A percentile compares a stretch with the other conserved stretches of the same genome.
phyloP scores from a whole-genome alignment of 495 filamentous ascomycete species.

The Lophiotrema nucula region DNA sequence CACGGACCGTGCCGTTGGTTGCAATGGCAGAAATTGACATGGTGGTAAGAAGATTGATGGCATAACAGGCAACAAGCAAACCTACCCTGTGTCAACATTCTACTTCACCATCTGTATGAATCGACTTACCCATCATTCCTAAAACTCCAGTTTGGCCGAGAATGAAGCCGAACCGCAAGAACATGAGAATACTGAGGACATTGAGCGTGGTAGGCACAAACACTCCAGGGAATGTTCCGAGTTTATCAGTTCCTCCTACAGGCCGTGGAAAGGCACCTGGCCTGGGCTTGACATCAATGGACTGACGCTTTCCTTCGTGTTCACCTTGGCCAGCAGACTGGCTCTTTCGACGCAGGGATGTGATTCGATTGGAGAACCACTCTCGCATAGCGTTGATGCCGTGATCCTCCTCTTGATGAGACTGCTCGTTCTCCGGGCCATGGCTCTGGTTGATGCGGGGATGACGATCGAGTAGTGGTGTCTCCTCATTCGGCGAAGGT shows the following conservation, averaged over 20 bases:
- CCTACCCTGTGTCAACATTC: slow-evolving; percentile 45
- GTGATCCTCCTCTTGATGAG: slow-evolving; percentile 9
- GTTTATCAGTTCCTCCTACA: slow-evolving; percentile 56
- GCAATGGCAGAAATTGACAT: slow-evolving; percentile 87
- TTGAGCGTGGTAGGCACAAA: slow-evolving; percentile 85
- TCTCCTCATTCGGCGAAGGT: slow-evolving; percentile 28
- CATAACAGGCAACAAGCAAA: slow-evolving; percentile 69
- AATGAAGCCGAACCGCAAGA: slow-evolving; percentile 77
- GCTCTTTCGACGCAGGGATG: neutral
- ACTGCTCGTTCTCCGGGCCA: neutral
- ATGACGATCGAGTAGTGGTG: slow-evolving; percentile 11
- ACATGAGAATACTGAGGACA: slow-evolving; percentile 92
- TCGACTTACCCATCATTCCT: slow-evolving; percentile 69
- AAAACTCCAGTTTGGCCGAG: slow-evolving; percentile 75
- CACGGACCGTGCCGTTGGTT: slow-evolving; percentile 84
- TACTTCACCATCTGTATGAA: neutral
- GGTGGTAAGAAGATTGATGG: slow-evolving; percentile 78
- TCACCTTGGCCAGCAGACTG: slow-evolving; percentile 17
- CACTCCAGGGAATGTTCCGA: slow-evolving; percentile 74
- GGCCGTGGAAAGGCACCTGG: slow-evolving; percentile 47
- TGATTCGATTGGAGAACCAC: slow-evolving; percentile 21
- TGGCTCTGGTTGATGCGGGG: neutral
- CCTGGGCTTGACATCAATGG: slow-evolving; percentile 36
- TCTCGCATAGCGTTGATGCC: slow-evolving; percentile 15
- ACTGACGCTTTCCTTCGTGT: slow-evolving; percentile 29